Conservation (phyloP, 208 protist species). For the Leishmania mexicana region DNA sequence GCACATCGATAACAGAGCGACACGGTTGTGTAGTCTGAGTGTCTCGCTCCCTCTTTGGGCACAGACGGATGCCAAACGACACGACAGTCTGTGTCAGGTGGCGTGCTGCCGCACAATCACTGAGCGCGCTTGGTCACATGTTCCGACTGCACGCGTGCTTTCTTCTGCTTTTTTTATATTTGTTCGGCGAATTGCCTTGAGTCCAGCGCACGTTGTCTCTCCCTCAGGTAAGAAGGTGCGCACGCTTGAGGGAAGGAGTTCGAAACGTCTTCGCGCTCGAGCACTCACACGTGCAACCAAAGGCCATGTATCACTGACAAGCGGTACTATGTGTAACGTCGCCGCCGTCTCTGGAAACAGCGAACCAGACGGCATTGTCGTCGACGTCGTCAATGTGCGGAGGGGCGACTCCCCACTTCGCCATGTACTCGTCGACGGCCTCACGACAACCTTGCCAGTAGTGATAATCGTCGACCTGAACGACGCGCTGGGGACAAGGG, state of each 20-base stretch:
- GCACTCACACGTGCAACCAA: neutral
- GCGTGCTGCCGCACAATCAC: neutral
- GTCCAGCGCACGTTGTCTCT: too few species aligned
- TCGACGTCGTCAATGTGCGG: conserved; percentile 35
- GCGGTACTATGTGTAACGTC: neutral
- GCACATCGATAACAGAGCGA: neutral
- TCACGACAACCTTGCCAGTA: conserved; percentile 71
- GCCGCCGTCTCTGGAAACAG: neutral
- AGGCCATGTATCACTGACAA: neutral
- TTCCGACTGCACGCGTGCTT: neutral
- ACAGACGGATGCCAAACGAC: neutral
- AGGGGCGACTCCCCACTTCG: neutral
- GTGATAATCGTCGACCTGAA: conserved; percentile 87
- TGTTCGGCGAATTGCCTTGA: too few species aligned
- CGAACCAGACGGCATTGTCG: conserved; percentile 74
- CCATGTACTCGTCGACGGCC: conserved; percentile 64
- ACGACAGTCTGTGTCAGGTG: neutral
- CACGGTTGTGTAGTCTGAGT: neutral
- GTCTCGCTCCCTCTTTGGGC: neutral
- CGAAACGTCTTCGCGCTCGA: neutral
- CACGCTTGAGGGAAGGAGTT: too few species aligned
- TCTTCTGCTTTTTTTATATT: too few species aligned
- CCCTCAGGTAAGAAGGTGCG: neutral
- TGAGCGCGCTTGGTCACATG: neutral
- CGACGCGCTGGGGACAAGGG: conserved; percentile 22